A percentile compares a stretch with the other conserved stretches of the same genome.
These are phyloP conservation scores for Trichoderma asperelloides DNA, from an alignment of 495 filamentous ascomycete species.

Conservation along the genomic window DNA sequence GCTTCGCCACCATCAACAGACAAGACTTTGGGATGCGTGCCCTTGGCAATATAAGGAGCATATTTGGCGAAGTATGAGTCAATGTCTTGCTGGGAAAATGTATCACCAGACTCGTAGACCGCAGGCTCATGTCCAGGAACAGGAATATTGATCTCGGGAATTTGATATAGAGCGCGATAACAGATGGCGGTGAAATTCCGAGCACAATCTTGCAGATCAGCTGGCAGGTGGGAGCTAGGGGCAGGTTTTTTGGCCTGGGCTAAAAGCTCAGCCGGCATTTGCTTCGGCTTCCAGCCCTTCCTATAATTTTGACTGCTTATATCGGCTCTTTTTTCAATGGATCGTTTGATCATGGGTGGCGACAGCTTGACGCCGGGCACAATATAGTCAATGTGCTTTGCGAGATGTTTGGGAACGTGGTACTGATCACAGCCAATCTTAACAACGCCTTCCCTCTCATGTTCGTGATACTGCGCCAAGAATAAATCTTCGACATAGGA, in stretches of 20 bases:
- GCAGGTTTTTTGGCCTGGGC: neutral
- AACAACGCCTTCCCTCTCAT: constrained; percentile 16
- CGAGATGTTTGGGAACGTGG: constrained; percentile 42
- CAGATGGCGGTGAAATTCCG: neutral
- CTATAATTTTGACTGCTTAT: neutral
- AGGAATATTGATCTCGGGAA: constrained; percentile 25
- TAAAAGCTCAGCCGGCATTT: neutral
- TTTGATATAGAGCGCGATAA: constrained; percentile 15
- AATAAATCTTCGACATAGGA: constrained; percentile 47
- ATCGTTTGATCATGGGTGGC: constrained; percentile 18
- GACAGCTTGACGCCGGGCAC: constrained; percentile 44
- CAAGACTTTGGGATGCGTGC: neutral
- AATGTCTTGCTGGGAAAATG: constrained; percentile 41
- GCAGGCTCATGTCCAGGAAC: constrained; percentile 25
- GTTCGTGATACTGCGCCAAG: constrained; percentile 47
- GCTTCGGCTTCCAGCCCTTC: neutral
- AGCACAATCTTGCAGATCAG: neutral
- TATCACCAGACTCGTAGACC: constrained; percentile 19
- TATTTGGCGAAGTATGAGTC: constrained; percentile 50
- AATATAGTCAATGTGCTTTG: constrained; percentile 49
- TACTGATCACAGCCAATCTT: constrained; percentile 23
- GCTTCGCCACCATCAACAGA: constrained; percentile 17
- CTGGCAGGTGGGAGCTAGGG: neutral
- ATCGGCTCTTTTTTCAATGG: neutral
- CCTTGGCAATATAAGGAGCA: constrained; percentile 16